Evolutionary conservation across 2,329 filamentous ascomycete genomes (phyloP).

Genomic region (Phyllosticta citrichinensis): DNA sequence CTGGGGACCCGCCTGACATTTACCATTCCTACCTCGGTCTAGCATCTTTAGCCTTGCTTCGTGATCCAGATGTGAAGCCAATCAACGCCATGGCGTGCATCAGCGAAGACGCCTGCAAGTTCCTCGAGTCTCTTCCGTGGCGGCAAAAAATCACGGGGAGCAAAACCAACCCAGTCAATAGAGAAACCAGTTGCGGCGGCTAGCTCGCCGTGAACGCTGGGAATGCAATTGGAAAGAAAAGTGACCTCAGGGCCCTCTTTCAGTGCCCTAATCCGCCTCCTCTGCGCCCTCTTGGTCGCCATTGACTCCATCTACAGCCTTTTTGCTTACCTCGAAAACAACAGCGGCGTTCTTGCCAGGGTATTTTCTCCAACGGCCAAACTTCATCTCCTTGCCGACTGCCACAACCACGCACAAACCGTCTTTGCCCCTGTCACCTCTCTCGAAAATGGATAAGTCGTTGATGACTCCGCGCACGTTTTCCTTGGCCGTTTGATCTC

Average conservation of each 20-base stretch:
- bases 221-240: background rate
- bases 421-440: conserved; percentile 61
- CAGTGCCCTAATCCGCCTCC: background rate
- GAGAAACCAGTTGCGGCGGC: background rate
- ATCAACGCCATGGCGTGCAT: conserved; percentile 72
- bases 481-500: conserved; percentile 5
- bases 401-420: conserved; percentile 80
- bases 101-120: conserved; percentile 44
- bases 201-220: background rate
- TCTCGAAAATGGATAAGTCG: conserved; percentile 77
- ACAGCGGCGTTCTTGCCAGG: conserved; percentile 71
- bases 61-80: conserved; percentile 56
- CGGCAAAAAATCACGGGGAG: conserved; percentile 19
- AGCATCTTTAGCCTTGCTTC: conserved; percentile 64
- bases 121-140: conserved; percentile 28
- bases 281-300: conserved; percentile 10
- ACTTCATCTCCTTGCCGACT: conserved; percentile 72
- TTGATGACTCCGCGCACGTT: conserved; percentile 70
- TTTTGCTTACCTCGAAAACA: conserved; percentile 62
- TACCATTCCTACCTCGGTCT: conserved; percentile 87
- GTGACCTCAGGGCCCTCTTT: background rate
- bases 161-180: background rate
- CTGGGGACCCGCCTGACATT: conserved; percentile 49
- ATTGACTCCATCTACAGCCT: conserved; percentile 5
- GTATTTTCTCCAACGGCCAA: conserved; percentile 65